A percentile compares a stretch with the other conserved stretches of the same genome.
phyloP scores from a whole-genome alignment of 2,329 filamentous ascomycete species.

The Ceratocystis eucalypticola region DNA sequence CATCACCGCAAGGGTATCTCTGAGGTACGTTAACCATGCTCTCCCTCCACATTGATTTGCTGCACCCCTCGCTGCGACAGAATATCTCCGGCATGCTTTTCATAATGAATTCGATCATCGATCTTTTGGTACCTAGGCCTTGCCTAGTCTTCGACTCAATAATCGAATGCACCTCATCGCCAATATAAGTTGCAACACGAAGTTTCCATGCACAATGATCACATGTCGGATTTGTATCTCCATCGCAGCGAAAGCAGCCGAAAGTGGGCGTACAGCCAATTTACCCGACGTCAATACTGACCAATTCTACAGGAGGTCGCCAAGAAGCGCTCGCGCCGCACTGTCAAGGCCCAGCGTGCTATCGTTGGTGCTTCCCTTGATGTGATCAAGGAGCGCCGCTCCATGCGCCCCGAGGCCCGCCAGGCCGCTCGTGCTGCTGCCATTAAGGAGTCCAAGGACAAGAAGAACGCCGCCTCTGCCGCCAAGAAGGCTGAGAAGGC shows the following conservation, averaged over 20 bases:
- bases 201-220: not conserved
- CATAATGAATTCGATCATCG: not conserved
- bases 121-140: too few relatives aligned
- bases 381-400: constrained; percentile 98
- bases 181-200: not conserved
- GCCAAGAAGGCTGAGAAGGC: constrained; percentile 99
- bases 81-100: not conserved
- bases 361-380: constrained; percentile 99
- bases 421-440: constrained; percentile 75
- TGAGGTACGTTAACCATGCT: constrained; percentile 57
- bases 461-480: constrained; percentile 76
- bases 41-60: not conserved
- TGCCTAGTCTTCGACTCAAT: not conserved
- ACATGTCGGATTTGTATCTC: not conserved
- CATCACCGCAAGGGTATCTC: constrained; percentile 99
- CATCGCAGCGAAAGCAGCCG: not conserved
- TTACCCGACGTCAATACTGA: constrained; percentile 27
- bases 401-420: constrained; percentile 89
- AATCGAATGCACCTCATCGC: not conserved
- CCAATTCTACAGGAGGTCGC: constrained; percentile 70
- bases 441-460: constrained; percentile 97
- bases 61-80: not conserved
- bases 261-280: not conserved
- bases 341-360: constrained; percentile 96
- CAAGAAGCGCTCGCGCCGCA: constrained; percentile 98